Evolutionary conservation across 441 rosid species (phyloP).

Genomic region (Bruguiera hainesii): DNA sequence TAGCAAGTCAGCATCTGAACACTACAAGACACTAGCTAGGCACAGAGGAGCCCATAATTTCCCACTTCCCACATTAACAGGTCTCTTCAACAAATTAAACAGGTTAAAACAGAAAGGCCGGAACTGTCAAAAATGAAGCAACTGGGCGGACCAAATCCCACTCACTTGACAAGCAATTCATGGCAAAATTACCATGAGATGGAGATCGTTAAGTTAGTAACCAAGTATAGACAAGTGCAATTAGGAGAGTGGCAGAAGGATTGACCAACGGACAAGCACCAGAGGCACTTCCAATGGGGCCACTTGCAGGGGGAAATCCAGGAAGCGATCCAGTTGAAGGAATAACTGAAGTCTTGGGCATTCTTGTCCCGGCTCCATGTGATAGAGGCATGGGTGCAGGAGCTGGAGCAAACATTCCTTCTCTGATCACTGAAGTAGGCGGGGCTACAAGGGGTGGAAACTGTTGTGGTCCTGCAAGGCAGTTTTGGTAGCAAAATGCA

Average conservation of each 20-base stretch:
- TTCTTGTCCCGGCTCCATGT: slow-evolving; percentile 31
- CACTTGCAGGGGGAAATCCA: slow-evolving; percentile 45
- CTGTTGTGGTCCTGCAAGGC: slow-evolving; percentile 62
- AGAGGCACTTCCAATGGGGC: slow-evolving; percentile 57
- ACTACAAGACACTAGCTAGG: too few species aligned
- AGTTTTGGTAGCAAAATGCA: slow-evolving; percentile 14
- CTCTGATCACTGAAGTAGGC: slow-evolving; percentile 58
- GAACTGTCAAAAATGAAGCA: slow-evolving; percentile 21
- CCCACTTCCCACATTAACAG: slow-evolving; percentile 12
- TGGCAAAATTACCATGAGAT: slow-evolving; percentile 29
- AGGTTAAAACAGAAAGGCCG: slow-evolving; percentile 24
- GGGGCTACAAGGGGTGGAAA: slow-evolving; percentile 73
- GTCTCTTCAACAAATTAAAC: slow-evolving; percentile 14
- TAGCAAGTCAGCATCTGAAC: too few species aligned
- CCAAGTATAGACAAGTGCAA: slow-evolving; percentile 25
- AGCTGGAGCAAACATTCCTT: slow-evolving; percentile 47
- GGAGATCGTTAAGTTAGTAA: slow-evolving; percentile 34
- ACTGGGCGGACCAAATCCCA: slow-evolving; percentile 24
- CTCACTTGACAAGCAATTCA: slow-evolving; percentile 7
- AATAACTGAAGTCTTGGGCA: slow-evolving; percentile 43
- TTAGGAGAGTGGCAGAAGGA: slow-evolving; percentile 29
- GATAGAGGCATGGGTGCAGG: slow-evolving; percentile 56
- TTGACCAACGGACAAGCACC: slow-evolving; percentile 36
- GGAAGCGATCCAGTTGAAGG: slow-evolving; percentile 60
- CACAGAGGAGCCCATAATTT: neutral